Base-by-base conservation (phyloP, 129 eudicot species). In the Arctium minus region DNA sequence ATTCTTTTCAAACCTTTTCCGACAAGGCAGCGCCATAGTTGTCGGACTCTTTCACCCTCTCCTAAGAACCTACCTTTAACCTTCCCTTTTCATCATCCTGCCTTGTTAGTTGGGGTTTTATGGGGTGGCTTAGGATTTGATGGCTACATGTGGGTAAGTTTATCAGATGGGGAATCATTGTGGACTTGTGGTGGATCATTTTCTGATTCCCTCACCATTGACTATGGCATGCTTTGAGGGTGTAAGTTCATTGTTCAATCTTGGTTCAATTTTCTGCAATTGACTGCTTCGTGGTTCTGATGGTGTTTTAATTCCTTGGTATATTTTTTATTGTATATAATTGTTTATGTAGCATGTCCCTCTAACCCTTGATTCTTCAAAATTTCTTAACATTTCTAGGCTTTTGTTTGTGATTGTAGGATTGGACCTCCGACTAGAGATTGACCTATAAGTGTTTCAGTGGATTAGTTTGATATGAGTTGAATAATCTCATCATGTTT, bases 121-220 rank as follows among this genome's bases (percentile, higher is more conserved):
- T 48, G 4, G 60, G 60, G 60, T 12, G n/a, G n/a, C 60, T 48
- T 48, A 48, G 60, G 60, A 48, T 48, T 48, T 48, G 60, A 48
- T 48, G 60, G 60, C 60, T 12, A 48, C 4, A 11, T 48, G 60
- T 12, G 60, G 17, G 17, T 48, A 48, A 48, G 60, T 48, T 48
- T 48, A 48, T 48, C n/a, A 48, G n/a, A 48, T 2, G 60, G 4
- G 17, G 17, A 48, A 0, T 13, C 64, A 50, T 50, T 50, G 18
- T 22, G 27, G 27, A 22, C 27, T 22, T 22, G 27, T 53, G 65
- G 18, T 53, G 65, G 65, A 53, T 53, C 65, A 53, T 53, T 53
- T 53, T 53, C 65, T 53, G 65, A n/a, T 53, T 53, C 65, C 18
- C 65, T 15, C 79, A 84, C 67, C 75, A 65, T 75, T 84, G 46